Conservation (phyloP, 106 monocot genomes). For the Cymbidium sinense region DNA sequence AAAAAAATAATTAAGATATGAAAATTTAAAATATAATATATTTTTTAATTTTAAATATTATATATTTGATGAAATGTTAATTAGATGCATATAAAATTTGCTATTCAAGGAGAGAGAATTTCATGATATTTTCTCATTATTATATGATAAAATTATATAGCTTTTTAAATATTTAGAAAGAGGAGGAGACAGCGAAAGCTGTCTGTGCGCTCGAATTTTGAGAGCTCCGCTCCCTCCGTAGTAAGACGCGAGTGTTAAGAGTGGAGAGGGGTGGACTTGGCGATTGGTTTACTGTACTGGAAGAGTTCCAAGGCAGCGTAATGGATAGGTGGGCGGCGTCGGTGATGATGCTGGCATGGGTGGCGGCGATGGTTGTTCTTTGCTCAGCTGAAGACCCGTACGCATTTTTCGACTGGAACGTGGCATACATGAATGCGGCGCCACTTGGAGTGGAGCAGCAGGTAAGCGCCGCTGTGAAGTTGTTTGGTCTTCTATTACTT, state of each 20-base stretch:
- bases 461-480: not conserved
- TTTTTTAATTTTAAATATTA: too few relatives aligned
- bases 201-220: not conserved
- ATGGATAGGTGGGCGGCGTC: not conserved
- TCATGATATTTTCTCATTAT: too few relatives aligned
- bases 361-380: not conserved
- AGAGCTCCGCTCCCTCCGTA: not conserved
- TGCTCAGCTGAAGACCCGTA: not conserved
- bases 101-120: too few relatives aligned
- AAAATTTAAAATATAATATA: too few relatives aligned
- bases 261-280: too few relatives aligned
- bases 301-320: not conserved
- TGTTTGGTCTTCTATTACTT: not conserved
- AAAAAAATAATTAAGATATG: too few relatives aligned
- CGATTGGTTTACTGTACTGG: too few relatives aligned
- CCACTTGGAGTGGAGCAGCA: conserved; percentile 6
- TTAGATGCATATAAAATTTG: too few relatives aligned
- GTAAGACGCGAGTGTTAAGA: not conserved
- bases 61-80: too few relatives aligned
- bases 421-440: not conserved
- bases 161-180: not conserved
- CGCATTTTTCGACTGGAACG: conserved; percentile 5
- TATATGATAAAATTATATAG: too few relatives aligned
- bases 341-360: not conserved
- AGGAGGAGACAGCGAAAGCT: not conserved